These are phyloP conservation scores for Aphanomyces stellatus DNA, from an alignment of 352 stramenopile species.

Conservation along the genomic window DNA sequence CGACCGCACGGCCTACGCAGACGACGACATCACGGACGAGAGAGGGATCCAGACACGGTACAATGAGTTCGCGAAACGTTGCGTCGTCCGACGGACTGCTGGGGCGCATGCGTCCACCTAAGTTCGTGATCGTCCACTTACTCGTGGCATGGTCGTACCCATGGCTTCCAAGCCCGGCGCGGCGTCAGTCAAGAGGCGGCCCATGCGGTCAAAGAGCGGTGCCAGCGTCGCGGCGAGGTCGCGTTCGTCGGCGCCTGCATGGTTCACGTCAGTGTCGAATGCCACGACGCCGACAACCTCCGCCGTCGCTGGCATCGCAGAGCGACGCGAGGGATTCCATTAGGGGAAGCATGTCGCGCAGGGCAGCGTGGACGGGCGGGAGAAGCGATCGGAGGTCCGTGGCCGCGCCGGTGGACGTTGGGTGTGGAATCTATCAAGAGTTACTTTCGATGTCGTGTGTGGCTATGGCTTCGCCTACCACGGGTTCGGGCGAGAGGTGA, in stretches of 20 bases:
- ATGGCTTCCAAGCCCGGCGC: constrained; percentile 38
- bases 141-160: not conserved
- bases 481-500: constrained; percentile 39
- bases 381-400: constrained; percentile 40
- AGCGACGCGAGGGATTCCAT: constrained; percentile 51
- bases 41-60: not conserved
- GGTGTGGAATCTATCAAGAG: too few species aligned
- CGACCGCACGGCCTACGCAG: not conserved
- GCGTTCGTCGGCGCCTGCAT: too few species aligned
- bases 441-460: too few species aligned
- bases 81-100: not conserved
- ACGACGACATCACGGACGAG: not conserved
- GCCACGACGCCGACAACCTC: too few species aligned
- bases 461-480: too few species aligned
- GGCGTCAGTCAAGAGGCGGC: constrained; percentile 61
- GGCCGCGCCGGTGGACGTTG: too few species aligned
- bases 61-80: constrained; percentile 16
- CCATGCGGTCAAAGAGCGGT: constrained; percentile 74
- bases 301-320: constrained; percentile 42
- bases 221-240: constrained; percentile 59
- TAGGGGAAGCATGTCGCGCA: constrained; percentile 63
- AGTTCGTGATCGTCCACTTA: not conserved
- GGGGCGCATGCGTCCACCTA: too few species aligned
- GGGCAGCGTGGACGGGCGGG: constrained; percentile 45
- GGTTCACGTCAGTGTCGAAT: too few species aligned